A percentile compares a stretch with the other conserved stretches of the same genome.
Conservation (phyloP, 805 yeast genomes). For the Candida sanyiensis region DNA sequence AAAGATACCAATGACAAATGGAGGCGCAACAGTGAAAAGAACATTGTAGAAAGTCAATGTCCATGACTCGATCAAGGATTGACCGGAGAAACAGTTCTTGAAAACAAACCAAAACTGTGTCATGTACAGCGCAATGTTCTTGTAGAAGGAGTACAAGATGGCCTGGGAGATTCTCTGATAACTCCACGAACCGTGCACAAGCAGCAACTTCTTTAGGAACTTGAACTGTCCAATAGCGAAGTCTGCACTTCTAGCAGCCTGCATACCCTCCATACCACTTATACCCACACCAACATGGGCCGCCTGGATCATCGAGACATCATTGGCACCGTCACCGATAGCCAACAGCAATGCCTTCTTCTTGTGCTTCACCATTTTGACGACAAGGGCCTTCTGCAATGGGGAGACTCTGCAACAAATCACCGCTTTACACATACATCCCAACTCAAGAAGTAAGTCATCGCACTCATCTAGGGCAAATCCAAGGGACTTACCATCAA, state of each 20-base stretch:
- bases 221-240: conserved; percentile 94
- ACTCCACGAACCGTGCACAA: conserved; percentile 98
- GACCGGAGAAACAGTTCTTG: conserved; percentile 88
- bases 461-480: conserved; percentile 85
- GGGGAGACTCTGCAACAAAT: conserved; percentile 98
- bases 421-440: conserved; percentile 87
- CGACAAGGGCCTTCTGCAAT: conserved; percentile 92
- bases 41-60: conserved; percentile 94
- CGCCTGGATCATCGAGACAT: conserved; percentile 98
- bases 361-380: conserved; percentile 84
- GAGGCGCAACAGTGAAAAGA: conserved; percentile 90
- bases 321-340: conserved; percentile 98
- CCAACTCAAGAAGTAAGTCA: conserved; percentile 70
- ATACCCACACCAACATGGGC: conserved; percentile 99
- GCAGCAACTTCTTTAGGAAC: conserved; percentile 69
- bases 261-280: conserved; percentile 99
- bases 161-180: conserved; percentile 92
- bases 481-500: conserved; percentile 88
- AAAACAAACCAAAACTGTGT: conserved; percentile 98
- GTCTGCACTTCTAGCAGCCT: conserved; percentile 98
- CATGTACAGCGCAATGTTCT: conserved; percentile 92
- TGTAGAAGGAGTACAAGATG: conserved; percentile 90
- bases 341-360: conserved; percentile 72
- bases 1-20: conserved; percentile 92
- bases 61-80: conserved; percentile 96